Evolutionary conservation across 805 yeast genomes (phyloP).

Genomic region (Ogataea pini): DNA sequence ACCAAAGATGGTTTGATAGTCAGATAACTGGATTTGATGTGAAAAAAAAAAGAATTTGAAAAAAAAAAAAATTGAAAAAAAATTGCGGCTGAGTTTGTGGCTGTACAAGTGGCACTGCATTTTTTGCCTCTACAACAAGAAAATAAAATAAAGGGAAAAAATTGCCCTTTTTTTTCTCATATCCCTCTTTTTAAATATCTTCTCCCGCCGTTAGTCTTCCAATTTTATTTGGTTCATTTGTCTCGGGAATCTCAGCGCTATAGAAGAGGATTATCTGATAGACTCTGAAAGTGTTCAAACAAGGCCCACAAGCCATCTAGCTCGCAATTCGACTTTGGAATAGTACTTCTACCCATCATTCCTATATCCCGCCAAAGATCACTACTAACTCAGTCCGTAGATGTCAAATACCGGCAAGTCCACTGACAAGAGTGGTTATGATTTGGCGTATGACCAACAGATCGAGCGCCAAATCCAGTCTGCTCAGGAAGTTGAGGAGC

Average conservation of each 20-base stretch:
- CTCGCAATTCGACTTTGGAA: conserved; percentile 1
- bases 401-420: conserved; percentile 13
- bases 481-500: conserved; percentile 7
- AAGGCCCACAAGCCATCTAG: background rate
- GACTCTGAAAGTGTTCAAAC: background rate
- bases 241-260: conserved; percentile 4
- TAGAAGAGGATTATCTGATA: background rate
- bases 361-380: background rate
- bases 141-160: background rate
- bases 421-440: conserved; percentile 17
- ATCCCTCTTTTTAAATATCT: background rate
- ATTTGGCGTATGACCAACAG: conserved; percentile 15
- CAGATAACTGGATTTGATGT: too few relatives aligned
- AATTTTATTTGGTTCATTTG: background rate
- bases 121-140: background rate
- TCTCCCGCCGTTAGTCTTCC: background rate
- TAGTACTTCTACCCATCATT: conserved; percentile 8
- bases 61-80: background rate
- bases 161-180: background rate
- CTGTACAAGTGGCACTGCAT: background rate
- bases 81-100: background rate
- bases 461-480: conserved; percentile 7
- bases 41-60: background rate
- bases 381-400: conserved; percentile 17
- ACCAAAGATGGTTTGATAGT: background rate